A percentile compares a stretch with the other conserved stretches of the same genome.
phyloP scores from a whole-genome alignment of 176 grass and related monocot genomes.

The Canna indica region DNA sequence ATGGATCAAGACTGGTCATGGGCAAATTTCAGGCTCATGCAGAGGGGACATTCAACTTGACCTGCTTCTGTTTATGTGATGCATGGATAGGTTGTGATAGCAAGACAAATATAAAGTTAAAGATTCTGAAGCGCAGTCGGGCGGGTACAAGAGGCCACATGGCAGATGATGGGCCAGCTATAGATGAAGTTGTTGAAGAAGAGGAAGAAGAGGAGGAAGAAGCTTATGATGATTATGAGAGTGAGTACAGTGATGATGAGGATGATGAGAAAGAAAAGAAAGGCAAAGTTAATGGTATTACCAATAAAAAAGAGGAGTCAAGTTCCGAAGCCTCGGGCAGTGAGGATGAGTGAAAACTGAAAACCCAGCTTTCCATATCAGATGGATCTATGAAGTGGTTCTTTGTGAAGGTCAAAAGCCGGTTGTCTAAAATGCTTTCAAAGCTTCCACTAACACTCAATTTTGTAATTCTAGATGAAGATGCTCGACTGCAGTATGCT shows the following conservation, averaged over 20 bases:
- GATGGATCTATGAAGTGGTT: too few relatives aligned
- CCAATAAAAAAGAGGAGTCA: constrained; percentile 3
- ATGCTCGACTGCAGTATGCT: too few relatives aligned
- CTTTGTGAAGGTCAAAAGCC: too few relatives aligned
- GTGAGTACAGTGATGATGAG: constrained; percentile 90
- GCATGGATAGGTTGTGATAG: constrained; percentile 77
- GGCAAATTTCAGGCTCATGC: constrained; percentile 82
- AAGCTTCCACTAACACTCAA: too few relatives aligned
- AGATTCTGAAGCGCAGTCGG: constrained; percentile 72
- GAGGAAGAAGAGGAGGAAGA: constrained; percentile 93
- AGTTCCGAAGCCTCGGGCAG: background rate
- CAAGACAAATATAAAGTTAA: constrained; percentile 74
- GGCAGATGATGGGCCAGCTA: constrained; percentile 44
- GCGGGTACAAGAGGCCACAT: constrained; percentile 60
- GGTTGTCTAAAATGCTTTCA: too few relatives aligned
- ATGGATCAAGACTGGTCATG: constrained; percentile 76
- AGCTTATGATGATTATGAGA: constrained; percentile 89
- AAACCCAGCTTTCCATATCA: too few relatives aligned
- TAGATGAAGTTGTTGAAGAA: constrained; percentile 73
- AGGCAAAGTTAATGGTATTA: constrained; percentile 46
- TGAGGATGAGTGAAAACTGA: constrained; percentile 3
- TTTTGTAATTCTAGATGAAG: too few relatives aligned
- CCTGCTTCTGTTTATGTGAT: constrained; percentile 64
- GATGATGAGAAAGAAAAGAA: constrained; percentile 66
- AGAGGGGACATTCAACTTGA: constrained; percentile 71